Percentiles rank a stretch among this genome's conserved stretches.
phyloP scores from a whole-genome alignment of 139 green algal species.

The Dunaliella primolecta region DNA sequence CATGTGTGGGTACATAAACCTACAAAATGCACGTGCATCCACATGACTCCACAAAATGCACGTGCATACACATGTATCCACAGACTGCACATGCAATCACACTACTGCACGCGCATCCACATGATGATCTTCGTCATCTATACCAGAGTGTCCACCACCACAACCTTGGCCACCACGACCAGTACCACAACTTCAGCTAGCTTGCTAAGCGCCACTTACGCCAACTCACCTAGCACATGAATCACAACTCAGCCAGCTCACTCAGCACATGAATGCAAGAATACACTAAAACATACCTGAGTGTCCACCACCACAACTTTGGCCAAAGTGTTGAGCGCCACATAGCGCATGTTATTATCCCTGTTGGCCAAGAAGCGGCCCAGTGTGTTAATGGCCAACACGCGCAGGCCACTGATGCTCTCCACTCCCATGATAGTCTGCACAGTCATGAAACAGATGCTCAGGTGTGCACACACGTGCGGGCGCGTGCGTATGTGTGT shows the following conservation, averaged over 20 bases:
- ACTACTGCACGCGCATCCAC: too few species aligned
- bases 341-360: constrained; percentile 96
- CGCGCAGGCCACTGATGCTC: constrained; percentile 83
- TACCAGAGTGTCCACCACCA: constrained; percentile 66
- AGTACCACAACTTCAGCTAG: too few species aligned
- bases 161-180: constrained; percentile 84
- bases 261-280: too few species aligned
- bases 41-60: too few species aligned
- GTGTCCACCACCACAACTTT: constrained; percentile 78
- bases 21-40: too few species aligned
- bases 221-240: too few species aligned
- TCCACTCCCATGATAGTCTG: constrained; percentile 91
- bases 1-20: too few species aligned
- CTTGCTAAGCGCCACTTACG: constrained; percentile 97
- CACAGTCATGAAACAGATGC: constrained; percentile 10
- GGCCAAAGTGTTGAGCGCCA: constrained; percentile 92
- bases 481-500: neutral
- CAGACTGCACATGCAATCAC: too few species aligned
- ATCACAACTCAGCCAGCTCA: too few species aligned
- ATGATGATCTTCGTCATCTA: too few species aligned
- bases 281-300: constrained; percentile 38
- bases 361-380: constrained; percentile 82
- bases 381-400: constrained; percentile 97
- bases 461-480: neutral
- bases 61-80: too few species aligned